These are phyloP conservation scores for Rhodotorula sp. DNA, from an alignment of 1,284 basidiomycete genomes.

Conservation along the genomic window DNA sequence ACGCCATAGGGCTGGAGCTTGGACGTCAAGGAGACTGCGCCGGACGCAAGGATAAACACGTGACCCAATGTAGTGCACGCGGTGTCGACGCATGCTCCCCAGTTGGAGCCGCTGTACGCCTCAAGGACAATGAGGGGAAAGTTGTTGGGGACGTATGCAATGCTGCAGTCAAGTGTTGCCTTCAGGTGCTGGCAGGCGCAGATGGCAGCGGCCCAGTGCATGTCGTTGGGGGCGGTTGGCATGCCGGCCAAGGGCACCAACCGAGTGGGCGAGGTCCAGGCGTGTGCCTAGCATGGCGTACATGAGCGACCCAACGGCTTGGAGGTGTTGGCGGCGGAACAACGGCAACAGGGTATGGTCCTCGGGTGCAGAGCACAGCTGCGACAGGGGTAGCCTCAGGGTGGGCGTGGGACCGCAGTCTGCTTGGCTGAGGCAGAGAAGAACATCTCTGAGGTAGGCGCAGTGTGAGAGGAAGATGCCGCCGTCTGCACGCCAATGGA, in stretches of 20 bases:
- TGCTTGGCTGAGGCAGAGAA: conserved; percentile 49
- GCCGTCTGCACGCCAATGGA: conserved; percentile 47
- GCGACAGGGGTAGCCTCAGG: conserved; percentile 27
- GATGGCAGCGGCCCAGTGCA: conserved; percentile 47
- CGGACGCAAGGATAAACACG: no score
- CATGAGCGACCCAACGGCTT: conserved; percentile 49
- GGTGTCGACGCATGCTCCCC: no score
- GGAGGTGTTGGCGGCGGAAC: conserved; percentile 7
- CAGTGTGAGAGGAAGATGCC: conserved; percentile 49
- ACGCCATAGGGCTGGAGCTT: no score
- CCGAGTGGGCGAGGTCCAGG: conserved; percentile 50
- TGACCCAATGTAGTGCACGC: no score
- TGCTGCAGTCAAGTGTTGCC: no score
- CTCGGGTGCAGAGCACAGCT: background rate
- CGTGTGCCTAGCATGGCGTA: conserved; percentile 49
- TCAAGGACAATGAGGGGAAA: no score
- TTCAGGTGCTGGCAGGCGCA: conserved; percentile 4
- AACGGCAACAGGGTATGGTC: background rate
- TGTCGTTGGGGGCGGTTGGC: conserved; percentile 40
- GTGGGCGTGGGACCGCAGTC: conserved; percentile 51
- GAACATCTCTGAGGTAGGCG: conserved; percentile 51
- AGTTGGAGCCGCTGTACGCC: no score
- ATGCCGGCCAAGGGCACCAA: conserved; percentile 48
- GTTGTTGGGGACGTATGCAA: no score
- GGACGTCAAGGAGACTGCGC: no score